Conservation (phyloP, 306 rosid species). For the Cucurbita moschata region DNA sequence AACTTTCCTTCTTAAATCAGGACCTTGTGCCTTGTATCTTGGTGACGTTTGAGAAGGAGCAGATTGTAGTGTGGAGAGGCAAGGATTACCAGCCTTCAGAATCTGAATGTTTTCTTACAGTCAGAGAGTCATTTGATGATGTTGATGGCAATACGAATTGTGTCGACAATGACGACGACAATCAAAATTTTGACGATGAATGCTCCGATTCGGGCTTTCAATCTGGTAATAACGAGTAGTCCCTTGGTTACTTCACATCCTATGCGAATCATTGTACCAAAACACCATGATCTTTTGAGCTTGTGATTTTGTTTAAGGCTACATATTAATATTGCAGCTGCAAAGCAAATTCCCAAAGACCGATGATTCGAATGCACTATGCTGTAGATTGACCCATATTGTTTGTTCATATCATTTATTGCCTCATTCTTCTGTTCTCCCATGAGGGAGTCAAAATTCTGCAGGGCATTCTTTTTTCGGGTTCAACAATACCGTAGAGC, state of each 20-base stretch:
- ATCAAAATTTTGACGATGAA: background rate
- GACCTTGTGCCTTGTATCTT: slow-evolving; percentile 79
- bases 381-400: background rate
- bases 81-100: slow-evolving; percentile 32
- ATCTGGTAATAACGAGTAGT: slow-evolving; percentile 12
- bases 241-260: background rate
- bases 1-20: slow-evolving; percentile 20
- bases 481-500: no score
- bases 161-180: background rate
- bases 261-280: background rate
- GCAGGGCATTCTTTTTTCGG: no score
- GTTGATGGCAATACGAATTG: slow-evolving; percentile 8
- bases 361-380: no score
- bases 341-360: no score
- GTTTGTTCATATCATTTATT: background rate
- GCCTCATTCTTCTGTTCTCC: background rate
- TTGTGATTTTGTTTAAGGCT: no score
- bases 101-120: slow-evolving; percentile 28
- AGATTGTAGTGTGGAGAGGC: slow-evolving; percentile 83
- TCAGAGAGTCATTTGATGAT: slow-evolving; percentile 33
- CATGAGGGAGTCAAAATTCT: background rate
- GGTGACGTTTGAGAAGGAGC: slow-evolving; percentile 83
- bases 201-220: background rate
- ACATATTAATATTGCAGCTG: no score
- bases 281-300: background rate